Percentiles rank a stretch among this genome's conserved stretches.
phyloP scores from a whole-genome alignment of 2,329 filamentous ascomycete species.

The Colletotrichum limetticola region DNA sequence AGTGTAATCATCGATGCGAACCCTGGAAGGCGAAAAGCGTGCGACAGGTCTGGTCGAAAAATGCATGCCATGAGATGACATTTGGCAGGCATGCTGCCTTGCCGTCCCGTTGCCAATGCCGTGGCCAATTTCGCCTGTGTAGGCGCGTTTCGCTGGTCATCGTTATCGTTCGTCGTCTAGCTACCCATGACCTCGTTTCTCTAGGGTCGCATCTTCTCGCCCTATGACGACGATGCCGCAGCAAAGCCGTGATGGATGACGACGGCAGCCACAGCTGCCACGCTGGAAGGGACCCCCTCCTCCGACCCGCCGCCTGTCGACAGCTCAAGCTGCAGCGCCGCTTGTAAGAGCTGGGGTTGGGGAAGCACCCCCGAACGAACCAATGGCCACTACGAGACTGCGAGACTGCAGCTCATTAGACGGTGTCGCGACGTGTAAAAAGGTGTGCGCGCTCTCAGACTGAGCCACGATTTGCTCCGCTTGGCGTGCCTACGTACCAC shows the following conservation, averaged over 20 bases:
- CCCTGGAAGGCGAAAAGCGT: conserved; percentile 1
- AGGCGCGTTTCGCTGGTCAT: not conserved
- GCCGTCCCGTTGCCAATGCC: not conserved
- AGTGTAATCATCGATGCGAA: conserved; percentile 1
- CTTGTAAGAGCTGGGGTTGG: not conserved
- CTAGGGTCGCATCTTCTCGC: not conserved
- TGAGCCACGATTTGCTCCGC: conserved; percentile 26
- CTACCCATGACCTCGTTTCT: conserved; percentile 9
- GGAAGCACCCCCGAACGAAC: not conserved
- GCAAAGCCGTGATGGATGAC: conserved; percentile 17
- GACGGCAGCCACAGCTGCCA: conserved; percentile 27
- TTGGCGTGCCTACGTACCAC: conserved; percentile 21
- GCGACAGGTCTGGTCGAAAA: conserved; percentile 3
- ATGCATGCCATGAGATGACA: conserved; percentile 23
- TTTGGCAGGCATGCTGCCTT: conserved; percentile 10
- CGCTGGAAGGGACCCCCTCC: not conserved
- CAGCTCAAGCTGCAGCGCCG: not conserved
- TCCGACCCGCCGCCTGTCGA: not conserved
- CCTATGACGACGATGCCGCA: conserved; percentile 23
- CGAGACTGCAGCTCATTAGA: not conserved
- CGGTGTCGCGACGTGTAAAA: not conserved
- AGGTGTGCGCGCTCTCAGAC: not conserved
- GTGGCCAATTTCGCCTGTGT: conserved; percentile 11
- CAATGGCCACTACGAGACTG: not conserved
- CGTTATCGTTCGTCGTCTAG: not conserved